Evolutionary conservation across 2,329 filamentous ascomycete species (phyloP).

Genomic region (Stachybotrys chartarum): DNA sequence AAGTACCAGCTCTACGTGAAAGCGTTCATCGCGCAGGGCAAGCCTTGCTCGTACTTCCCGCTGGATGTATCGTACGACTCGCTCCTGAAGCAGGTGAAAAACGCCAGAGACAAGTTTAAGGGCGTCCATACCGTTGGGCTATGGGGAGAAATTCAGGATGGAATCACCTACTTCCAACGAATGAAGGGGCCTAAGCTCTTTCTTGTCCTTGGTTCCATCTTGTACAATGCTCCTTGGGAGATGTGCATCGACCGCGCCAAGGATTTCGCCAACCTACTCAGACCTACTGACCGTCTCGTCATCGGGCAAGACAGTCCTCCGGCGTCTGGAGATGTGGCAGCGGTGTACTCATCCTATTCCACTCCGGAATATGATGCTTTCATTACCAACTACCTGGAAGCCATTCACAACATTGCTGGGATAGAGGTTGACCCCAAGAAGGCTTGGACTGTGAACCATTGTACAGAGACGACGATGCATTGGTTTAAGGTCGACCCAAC

Average conservation of each 20-base stretch:
- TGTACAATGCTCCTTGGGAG: not conserved
- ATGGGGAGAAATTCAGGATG: not conserved
- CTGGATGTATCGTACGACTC: not conserved
- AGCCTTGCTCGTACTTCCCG: not conserved
- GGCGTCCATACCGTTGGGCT: not conserved
- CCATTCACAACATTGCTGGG: not conserved
- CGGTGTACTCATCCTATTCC: not conserved
- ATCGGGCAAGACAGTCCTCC: slow-evolving; percentile 1
- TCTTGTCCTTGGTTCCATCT: slow-evolving; percentile 1
- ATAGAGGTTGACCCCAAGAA: not conserved
- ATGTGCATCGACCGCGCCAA: slow-evolving; percentile 1
- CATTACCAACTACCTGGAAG: not conserved
- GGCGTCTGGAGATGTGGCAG: not conserved
- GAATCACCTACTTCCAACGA: not conserved
- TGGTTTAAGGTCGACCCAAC: not conserved
- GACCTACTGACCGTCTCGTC: not conserved
- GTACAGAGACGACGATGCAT: not conserved
- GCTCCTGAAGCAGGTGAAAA: slow-evolving; percentile 1
- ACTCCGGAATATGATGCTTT: not conserved
- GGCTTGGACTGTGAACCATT: not conserved
- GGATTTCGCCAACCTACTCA: not conserved
- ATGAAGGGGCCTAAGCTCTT: not conserved
- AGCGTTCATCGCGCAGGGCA: not conserved
- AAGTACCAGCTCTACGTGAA: not conserved
- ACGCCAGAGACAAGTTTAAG: slow-evolving; percentile 1